These are phyloP conservation scores for Pelagomonas calceolata DNA, from an alignment of 108 stramenopile genomes.

Conservation along the genomic window DNA sequence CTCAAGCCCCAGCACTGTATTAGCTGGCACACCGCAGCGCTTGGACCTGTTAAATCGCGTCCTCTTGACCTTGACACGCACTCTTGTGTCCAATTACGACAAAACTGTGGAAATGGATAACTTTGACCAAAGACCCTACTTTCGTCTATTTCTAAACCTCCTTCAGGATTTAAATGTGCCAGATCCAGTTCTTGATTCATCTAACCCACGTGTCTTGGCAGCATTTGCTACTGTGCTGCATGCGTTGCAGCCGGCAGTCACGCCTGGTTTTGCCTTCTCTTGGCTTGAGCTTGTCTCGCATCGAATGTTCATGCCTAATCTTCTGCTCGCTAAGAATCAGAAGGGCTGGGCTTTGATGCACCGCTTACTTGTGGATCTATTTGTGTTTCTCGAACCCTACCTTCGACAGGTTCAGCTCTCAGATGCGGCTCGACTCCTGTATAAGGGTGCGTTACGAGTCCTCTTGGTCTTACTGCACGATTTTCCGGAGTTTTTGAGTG, in stretches of 20 bases:
- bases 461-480: constrained; percentile 95
- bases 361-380: constrained; percentile 82
- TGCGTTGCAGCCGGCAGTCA: constrained; percentile 78
- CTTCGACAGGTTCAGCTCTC: constrained; percentile 64
- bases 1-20: constrained; percentile 34
- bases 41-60: constrained; percentile 11
- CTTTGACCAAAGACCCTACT: constrained; percentile 94
- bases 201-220: constrained; percentile 59
- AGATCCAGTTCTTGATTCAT: constrained; percentile 57
- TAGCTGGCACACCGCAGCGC: constrained; percentile 38
- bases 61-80: not conserved
- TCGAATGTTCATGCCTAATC: constrained; percentile 84
- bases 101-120: not conserved
- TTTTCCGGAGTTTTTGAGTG: constrained; percentile 89
- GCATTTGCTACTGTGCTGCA: constrained; percentile 85
- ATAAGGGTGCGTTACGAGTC: constrained; percentile 89
- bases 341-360: constrained; percentile 89
- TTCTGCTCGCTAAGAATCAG: constrained; percentile 68
- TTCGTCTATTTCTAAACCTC: constrained; percentile 82
- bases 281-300: constrained; percentile 97
- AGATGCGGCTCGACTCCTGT: constrained; percentile 76
- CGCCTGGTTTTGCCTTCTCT: constrained; percentile 89
- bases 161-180: constrained; percentile 80
- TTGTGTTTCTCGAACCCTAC: constrained; percentile 85
- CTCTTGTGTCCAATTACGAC: not conserved